A percentile compares a stretch with the other conserved stretches of the same genome.
Evolutionary conservation across 352 stramenopile genomes (phyloP).

Genomic region (Phytophthora rubi): DNA sequence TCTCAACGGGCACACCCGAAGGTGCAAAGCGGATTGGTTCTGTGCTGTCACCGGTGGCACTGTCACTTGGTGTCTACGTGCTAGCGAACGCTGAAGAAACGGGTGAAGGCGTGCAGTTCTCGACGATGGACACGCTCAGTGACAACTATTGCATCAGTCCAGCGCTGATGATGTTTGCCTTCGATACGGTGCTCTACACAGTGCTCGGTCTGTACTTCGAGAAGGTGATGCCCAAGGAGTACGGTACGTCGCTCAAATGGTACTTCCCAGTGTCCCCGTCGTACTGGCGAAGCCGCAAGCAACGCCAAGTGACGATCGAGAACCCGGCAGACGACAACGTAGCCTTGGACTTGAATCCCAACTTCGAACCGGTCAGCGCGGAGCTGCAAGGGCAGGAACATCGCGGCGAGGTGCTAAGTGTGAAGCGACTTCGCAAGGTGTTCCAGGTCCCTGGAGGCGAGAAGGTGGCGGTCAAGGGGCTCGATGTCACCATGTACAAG

Average conservation of each 20-base stretch:
- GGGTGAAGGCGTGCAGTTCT: slow-evolving; percentile 48
- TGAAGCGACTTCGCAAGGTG: slow-evolving; percentile 72
- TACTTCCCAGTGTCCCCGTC: slow-evolving; percentile 88
- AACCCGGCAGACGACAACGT: slow-evolving; percentile 27
- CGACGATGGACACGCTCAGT: slow-evolving; percentile 38
- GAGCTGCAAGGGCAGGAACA: slow-evolving; percentile 58
- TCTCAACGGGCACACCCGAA: slow-evolving; percentile 6
- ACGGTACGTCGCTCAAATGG: slow-evolving; percentile 87
- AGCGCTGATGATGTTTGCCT: slow-evolving; percentile 70
- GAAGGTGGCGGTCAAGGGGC: slow-evolving; percentile 87
- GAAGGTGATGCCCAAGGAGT: slow-evolving; percentile 91
- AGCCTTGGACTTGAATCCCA: slow-evolving; percentile 48
- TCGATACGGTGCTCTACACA: slow-evolving; percentile 90
- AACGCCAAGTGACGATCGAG: slow-evolving; percentile 1
- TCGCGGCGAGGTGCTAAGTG: slow-evolving; percentile 52
- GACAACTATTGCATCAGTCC: slow-evolving; percentile 64
- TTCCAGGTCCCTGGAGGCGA: slow-evolving; percentile 82
- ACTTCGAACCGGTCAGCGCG: slow-evolving; percentile 47
- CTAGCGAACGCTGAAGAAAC: slow-evolving; percentile 55
- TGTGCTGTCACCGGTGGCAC: neutral
- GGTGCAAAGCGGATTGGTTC: neutral
- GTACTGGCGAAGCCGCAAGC: slow-evolving; percentile 31
- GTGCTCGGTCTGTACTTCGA: slow-evolving; percentile 91
- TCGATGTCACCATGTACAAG: slow-evolving; percentile 85
- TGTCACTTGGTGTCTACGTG: slow-evolving; percentile 57